Conservation (phyloP, 495 filamentous ascomycete species). For the Daldinia bambusicola region DNA sequence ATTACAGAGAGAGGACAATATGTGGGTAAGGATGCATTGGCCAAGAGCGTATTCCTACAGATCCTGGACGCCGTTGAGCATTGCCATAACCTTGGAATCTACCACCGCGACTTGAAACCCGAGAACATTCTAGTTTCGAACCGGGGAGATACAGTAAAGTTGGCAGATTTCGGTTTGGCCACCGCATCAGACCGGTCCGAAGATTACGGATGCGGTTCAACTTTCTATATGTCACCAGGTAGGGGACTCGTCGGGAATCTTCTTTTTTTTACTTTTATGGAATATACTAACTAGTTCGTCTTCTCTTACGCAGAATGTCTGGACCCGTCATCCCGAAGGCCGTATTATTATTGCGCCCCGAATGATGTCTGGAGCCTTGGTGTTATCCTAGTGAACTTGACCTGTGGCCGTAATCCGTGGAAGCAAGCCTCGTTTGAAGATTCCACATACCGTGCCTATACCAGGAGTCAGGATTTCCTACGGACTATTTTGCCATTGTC, state of each 20-base stretch:
- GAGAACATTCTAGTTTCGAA: conserved; percentile 97
- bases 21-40: conserved; percentile 89
- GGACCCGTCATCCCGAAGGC: conserved; percentile 79
- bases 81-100: conserved; percentile 93
- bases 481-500: conserved; percentile 93
- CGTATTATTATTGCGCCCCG: conserved; percentile 88
- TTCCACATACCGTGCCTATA: conserved; percentile 92
- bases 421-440: conserved; percentile 93
- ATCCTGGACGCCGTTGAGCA: conserved; percentile 97
- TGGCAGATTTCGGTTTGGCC: conserved; percentile 97
- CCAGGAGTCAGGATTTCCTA: conserved; percentile 86
- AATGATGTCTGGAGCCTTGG: conserved; percentile 99
- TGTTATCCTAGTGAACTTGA: conserved; percentile 96
- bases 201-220: conserved; percentile 97
- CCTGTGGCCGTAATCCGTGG: conserved; percentile 98
- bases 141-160: conserved; percentile 86
- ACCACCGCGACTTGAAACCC: conserved; percentile 97
- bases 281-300: conserved; percentile 46
- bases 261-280: conserved; percentile 14
- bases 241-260: conserved; percentile 55
- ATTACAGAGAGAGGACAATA: conserved; percentile 96
- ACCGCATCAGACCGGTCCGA: conserved; percentile 83
- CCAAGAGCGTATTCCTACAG: conserved; percentile 90
- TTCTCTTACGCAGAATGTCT: conserved; percentile 80
- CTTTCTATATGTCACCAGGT: conserved; percentile 99